Base-by-base conservation (phyloP, 768 basidiomycete species). In the Chalciporus piperatus region DNA sequence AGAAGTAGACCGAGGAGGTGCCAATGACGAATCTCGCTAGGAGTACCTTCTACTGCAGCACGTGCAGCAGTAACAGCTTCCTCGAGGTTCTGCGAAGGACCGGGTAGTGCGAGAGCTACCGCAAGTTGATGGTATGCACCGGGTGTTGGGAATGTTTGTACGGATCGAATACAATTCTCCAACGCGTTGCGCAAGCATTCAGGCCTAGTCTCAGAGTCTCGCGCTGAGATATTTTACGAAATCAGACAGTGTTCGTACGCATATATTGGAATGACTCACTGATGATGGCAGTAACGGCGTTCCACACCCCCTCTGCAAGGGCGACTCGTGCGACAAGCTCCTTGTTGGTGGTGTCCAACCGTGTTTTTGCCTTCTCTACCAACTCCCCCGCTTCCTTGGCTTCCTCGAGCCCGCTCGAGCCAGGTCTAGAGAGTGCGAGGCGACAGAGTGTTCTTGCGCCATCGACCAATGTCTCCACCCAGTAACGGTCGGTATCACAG, bases 1-100 rank as follows among this genome's bases (percentile, higher is more conserved):
- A 95, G 75, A 11, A 96, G 68, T 5, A 98, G 72, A 0, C 89
- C 92, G 0, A 98, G 76, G 14, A 98, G 79, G 69, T 98, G 96
- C 95, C 94, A 98, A 47, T 89, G 87, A 38, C 90, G 79, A 22
- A 89, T 67, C 52, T 81, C 77, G 28, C 67, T 70, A 0, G 85
- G 74, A 27, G 86, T 82, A 6, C 76, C 74, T 64, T 94, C 88
- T 3, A 96, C 82, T 1, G 93, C 89, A 4, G 73, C 61, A 6
- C 85, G 83, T 0, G 90, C 88, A 45, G 82, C 73, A 13, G 76
- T 68, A 7, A 88, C 78, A 0, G 94, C 91, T 25, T 76, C 71
- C n/a, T 81, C 74, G 30, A 94, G 70, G 55, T 89, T 78, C 22
- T 85, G 83, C 4, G 74, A 70, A 2, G 79, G 79, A 13, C 87